Evolutionary conservation across 163 green algal species (phyloP).

Genomic region (Coccomyxa subellipsoidea): DNA sequence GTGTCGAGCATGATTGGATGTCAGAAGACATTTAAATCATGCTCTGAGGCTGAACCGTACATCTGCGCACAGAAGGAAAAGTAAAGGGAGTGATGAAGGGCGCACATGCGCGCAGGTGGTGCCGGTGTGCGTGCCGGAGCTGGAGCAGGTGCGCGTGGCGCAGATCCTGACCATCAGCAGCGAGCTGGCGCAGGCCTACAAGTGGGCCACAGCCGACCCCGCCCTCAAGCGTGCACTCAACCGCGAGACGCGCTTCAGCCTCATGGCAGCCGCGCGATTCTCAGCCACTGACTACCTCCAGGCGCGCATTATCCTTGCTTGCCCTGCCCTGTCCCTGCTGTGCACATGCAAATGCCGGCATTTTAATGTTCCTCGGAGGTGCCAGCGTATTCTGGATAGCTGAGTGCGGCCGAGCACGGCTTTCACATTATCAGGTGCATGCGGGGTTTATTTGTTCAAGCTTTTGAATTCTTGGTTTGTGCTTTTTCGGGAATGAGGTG

Average conservation of each 20-base stretch:
- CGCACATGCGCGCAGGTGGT: constrained; percentile 23
- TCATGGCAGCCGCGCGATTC: constrained; percentile 43
- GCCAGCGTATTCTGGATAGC: no score
- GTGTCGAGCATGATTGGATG: no score
- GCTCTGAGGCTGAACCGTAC: no score
- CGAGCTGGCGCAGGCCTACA: constrained; percentile 53
- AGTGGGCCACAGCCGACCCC: constrained; percentile 14
- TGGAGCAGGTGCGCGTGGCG: constrained; percentile 55
- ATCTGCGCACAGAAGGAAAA: neutral
- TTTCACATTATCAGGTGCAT: no score
- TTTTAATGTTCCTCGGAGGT: neutral
- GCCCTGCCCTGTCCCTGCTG: neutral
- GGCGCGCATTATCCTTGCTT: constrained; percentile 12
- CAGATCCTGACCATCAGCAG: constrained; percentile 60
- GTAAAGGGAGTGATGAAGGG: neutral
- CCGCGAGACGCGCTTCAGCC: constrained; percentile 48
- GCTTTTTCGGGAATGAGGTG: no score
- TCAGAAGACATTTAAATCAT: no score
- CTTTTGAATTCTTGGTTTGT: no score
- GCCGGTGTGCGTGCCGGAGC: constrained; percentile 55
- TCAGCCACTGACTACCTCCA: constrained; percentile 55
- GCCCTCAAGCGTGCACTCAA: constrained; percentile 33
- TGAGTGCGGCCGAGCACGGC: no score
- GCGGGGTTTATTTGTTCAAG: no score
- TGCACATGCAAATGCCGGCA: neutral